A percentile compares a stretch with the other conserved stretches of the same genome.
Evolutionary conservation across 306 rosid genomes (phyloP).

Genomic region (Sophora flavescens): DNA sequence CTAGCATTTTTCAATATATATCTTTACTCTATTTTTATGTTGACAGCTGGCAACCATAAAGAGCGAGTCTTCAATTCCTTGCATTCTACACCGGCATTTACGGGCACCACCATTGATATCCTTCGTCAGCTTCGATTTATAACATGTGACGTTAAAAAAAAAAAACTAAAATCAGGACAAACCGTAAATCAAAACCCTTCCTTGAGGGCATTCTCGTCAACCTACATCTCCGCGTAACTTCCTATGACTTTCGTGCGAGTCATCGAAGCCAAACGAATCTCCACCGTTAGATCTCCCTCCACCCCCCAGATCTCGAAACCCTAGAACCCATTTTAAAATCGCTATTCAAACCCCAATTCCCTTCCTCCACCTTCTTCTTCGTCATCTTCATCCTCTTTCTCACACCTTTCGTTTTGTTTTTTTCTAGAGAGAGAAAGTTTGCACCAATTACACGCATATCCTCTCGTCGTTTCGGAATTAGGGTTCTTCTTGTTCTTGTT

Average conservation of each 20-base stretch:
- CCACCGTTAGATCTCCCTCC: constrained; percentile 57
- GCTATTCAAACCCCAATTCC: constrained; percentile 37
- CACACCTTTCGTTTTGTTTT: neutral
- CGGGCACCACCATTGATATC: constrained; percentile 46
- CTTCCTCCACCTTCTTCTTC: neutral
- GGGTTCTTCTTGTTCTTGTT: neutral
- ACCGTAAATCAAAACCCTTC: neutral
- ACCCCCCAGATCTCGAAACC: constrained; percentile 69
- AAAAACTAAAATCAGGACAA: neutral
- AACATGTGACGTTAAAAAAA: constrained; percentile 26
- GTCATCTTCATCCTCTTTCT: neutral
- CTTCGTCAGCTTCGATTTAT: constrained; percentile 19
- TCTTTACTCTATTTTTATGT: neutral
- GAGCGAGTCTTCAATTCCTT: constrained; percentile 47
- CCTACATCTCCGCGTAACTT: constrained; percentile 45
- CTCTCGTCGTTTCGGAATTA: neutral
- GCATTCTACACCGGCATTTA: constrained; percentile 40
- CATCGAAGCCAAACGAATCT: constrained; percentile 36
- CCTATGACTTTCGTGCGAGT: constrained; percentile 57
- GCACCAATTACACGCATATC: constrained; percentile 1
- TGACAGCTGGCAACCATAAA: constrained; percentile 51
- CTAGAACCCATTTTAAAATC: constrained; percentile 59
- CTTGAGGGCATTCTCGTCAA: constrained; percentile 29
- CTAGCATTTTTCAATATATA: too few species aligned
- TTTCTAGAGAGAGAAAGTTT: neutral